Base-by-base conservation (phyloP, 2,329 filamentous ascomycete species). In the Fusarium circinatum region DNA sequence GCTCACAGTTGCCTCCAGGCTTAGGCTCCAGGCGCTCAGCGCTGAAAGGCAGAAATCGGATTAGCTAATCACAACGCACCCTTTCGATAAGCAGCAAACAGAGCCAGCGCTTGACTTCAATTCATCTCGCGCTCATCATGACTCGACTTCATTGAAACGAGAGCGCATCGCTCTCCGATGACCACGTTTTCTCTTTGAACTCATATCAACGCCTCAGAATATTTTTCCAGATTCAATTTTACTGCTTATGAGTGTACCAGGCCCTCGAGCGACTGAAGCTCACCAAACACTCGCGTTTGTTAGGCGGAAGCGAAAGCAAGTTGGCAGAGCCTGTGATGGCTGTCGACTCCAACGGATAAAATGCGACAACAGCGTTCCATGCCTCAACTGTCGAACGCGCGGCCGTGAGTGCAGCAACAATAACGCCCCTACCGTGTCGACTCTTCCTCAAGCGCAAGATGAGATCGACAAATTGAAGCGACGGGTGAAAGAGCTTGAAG, bases 301-400 rank as follows among this genome's bases (percentile, higher is more conserved):
- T 1, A 73, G 69, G n/a, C 69, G 69, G 30, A 72, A 72, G n/a
- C 64, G 69, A 4, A 56, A 72, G 15, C 69, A 72, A 48, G 69
- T 72, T 15, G 55, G 69, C 18, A 62, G 69, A 70, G 69, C 69
- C 6, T 72, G 69, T 3, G 69, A 72, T 10, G 30, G 52, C 13
- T 72, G 69, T 8, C 47, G 69, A 30, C 48, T 72, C 3, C 64
- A 72, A 2, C 58, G 69, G 9, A 70, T 72, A 32, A 73, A 72
- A 65, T 72, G 69, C 11, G 69, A 72, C 12, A 65, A 65, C 8
- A 60, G 28, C 24, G 15, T 57, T 1, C 69, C 69, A 2, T 72
- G 69, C 24, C 52, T 73, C 34, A 72, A 72, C 12, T 72, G 69
- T 7, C 64, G 54, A 17, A 32, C 65, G 8, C 66, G 66, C 2